Evolutionary conservation across 768 basidiomycete genomes (phyloP), one percentile per base, ranked within the genome.

Genomic region (Astraeus odoratus): DNA sequence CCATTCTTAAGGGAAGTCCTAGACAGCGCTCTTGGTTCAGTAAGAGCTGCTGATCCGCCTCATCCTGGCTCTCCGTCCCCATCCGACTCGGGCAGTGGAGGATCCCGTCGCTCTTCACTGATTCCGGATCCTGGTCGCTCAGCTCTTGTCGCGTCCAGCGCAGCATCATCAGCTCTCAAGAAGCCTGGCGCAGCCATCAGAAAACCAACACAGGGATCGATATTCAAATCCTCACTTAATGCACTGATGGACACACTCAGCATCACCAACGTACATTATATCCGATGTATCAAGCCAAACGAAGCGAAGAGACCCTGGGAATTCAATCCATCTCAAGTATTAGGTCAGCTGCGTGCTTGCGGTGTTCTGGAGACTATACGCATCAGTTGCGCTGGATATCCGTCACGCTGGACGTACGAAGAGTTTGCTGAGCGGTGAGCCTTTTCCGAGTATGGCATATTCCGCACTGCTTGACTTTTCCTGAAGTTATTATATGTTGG

Each of bases 281-380:
- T 99, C 59, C 82, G 96, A 38, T 99, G 96, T 65, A 98, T 99
- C 72, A 99, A 99, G 65, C 96, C 96, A 2, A 99, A 99, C 61
- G 96, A 99, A 59, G 76, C 78, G 51, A 99, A 99, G 71, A 81
- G 76, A 43, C 92, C 96, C 29, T 99, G 96, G 96, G 91, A 93
- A 60, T 94, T 97, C 58, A 81, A 86, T 23, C 90, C 94, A 25
- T 90, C 94, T 55, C 93, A 98, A 62, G 96, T 99, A 13, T 68
- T 99, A 35, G 82, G 90, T 16, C 96, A 99, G 63, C 70, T 99
- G 23, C 80, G 96, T 38, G 96, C 96, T 46, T 99, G 96, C 66
- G 96, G 96, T 81, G 96, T 99, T 44, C 74, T 99, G 33, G 96
- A 99, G 66, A 99, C 96, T 3, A 99, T 99, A 57, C 79, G 94